Base-by-base conservation (phyloP, 441 rosid species). In the Pelargonium hybrid region DNA sequence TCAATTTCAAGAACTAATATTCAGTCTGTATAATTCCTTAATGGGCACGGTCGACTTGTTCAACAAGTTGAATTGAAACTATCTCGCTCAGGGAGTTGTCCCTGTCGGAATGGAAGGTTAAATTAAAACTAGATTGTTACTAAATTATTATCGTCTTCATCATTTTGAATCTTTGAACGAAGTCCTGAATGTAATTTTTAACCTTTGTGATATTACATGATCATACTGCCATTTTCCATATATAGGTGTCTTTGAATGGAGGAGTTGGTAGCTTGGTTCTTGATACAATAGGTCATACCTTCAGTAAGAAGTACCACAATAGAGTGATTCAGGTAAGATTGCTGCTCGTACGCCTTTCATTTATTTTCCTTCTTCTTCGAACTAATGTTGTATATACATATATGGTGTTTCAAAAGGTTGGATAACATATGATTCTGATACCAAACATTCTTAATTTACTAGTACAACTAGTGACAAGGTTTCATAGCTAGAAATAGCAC, bases 181-280 rank as follows among this genome's bases (percentile, higher is more conserved):
- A 4, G 56, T 48, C 5, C 15, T 18, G 0, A 14, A 0, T 18
- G 5, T 48, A 4, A 18, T 48, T 48, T 18, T 14, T 11, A 48
- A 48, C 56, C 1, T 18, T 67, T 65, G 23, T 18, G 48, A 47
- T 17, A 4, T 7, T 39, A 54, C 23, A 10, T 50, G 45, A 56
- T 26, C 37, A 0, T 39, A 4, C 57, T 67, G 71, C 66, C 61
- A 66, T 68, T n/a, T 48, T 71, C 74, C 11, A 66, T 70, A 48
- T 56, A 10, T 62, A 93, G 98, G 86, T 91, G 71, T 85, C 98
- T 37, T 85, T 87, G 64, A 84, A 82, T 77, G 98, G 98, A 57
- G 98, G 98, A 68, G 59, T 89, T 72, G 86, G 90, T 72, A 83
- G 87, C 78, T 83, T 89, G 86, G 76, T 91, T 82, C 86, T 93